Base-by-base conservation (phyloP, 148 eudicot genomes). In the Drosera capensis region DNA sequence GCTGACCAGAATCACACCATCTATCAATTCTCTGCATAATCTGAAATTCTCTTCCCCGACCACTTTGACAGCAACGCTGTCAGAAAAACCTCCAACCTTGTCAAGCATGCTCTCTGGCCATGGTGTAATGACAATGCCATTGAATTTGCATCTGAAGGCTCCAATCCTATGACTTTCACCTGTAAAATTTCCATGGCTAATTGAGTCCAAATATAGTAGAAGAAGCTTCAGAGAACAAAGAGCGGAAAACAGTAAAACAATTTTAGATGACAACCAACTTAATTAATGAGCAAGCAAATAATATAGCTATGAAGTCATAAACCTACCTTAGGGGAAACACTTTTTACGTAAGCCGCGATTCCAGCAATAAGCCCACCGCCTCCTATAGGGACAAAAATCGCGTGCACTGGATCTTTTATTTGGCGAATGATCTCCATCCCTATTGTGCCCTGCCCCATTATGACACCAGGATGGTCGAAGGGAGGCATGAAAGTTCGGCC, bases 281-380 rank as follows among this genome's bases (percentile, higher is more conserved):
- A 42, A 20, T 18, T 49, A 13, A 15, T 11, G 18, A 36, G 23
- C 7, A 15, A 0, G 48, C 31, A 16, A 55, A 20, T 14, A 20
- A 6, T 47, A 36, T 6, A 7, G n/a, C n/a, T n/a, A n/a, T n/a
- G 12, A 14, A 48, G 14, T 0, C 2, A 25, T 20, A 23, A 53
- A 14, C 18, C 31, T 1, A 30, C 88, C 72, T 92, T 80, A 25
- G 99, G 99, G 39, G 71, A 66, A 49, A 92, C 85, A 64, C 88
- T 76, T 64, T 92, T 92, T 39, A 92, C 63, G 57, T 78, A 92
- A 15, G 95, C 94, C 53, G 99, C 99, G 72, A 92, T 74, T 46
- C 99, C 99, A 49, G 95, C 95, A 39, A 92, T 81, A 26, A 92
- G 66, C 41, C 99, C 99, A 52, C 99, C 99, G 38, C 99, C 99